Evolutionary conservation across 805 yeast species (phyloP).

Genomic region (Diddensiella caesifluorescens): DNA sequence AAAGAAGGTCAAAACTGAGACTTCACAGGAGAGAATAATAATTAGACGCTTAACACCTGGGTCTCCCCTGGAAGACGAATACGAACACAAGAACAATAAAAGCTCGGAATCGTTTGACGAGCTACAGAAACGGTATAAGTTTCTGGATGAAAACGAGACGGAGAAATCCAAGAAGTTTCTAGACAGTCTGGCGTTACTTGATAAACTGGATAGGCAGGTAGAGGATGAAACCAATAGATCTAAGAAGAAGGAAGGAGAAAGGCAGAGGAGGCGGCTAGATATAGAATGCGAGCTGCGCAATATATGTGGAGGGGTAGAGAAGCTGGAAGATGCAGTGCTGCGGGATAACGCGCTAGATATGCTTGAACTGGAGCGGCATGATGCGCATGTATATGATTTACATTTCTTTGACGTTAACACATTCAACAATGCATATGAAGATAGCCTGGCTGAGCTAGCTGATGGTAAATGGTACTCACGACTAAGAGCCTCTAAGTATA

Average conservation of each 20-base stretch:
- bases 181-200: background rate
- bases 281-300: background rate
- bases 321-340: background rate
- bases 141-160: background rate
- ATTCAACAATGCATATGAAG: background rate
- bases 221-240: background rate
- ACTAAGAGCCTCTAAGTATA: background rate
- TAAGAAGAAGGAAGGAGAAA: background rate
- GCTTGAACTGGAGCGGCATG: background rate
- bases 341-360: background rate
- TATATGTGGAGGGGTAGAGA: background rate
- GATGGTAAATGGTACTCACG: background rate
- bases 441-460: background rate
- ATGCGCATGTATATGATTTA: background rate
- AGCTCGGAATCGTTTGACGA: no score
- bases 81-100: no score
- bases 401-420: slow-evolving; percentile 1
- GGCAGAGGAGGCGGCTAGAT: background rate
- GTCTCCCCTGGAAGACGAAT: no score
- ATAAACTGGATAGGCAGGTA: background rate
- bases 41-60: no score
- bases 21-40: no score
- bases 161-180: background rate
- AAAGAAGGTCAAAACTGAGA: no score
- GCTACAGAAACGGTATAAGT: slow-evolving; percentile 1